Evolutionary conservation across 305 asterid species (phyloP).

Genomic region (Fraxinus sp.): DNA sequence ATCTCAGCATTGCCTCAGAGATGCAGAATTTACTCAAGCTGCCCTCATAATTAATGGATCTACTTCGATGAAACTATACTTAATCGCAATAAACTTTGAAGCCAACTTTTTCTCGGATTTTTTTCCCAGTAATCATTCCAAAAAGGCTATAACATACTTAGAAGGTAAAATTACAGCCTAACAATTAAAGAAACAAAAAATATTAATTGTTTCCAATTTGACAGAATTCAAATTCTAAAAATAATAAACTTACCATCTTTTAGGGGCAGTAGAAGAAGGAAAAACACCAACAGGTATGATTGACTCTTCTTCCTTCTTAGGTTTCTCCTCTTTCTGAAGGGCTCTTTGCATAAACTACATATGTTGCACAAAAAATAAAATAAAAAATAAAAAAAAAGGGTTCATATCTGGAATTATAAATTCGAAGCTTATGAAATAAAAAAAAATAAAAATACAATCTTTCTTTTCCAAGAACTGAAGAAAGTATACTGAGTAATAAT

Average conservation of each 20-base stretch:
- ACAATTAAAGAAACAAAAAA: background rate
- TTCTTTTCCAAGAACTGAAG: background rate
- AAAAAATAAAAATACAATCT: background rate
- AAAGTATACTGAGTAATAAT: background rate
- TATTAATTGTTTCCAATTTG: slow-evolving; percentile 8
- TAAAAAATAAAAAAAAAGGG: background rate
- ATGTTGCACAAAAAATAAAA: too few relatives aligned
- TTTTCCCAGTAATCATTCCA: background rate
- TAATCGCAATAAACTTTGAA: background rate
- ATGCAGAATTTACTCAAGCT: background rate
- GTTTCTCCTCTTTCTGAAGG: slow-evolving; percentile 54
- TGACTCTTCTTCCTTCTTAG: slow-evolving; percentile 50
- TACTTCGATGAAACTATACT: background rate
- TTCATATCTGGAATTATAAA: slow-evolving; percentile 8
- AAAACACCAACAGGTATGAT: slow-evolving; percentile 45
- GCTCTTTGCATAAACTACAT: slow-evolving; percentile 87
- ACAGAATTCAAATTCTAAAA: background rate
- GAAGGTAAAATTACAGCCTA: background rate
- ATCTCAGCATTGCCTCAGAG: background rate
- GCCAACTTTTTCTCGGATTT: background rate
- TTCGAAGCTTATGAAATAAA: slow-evolving; percentile 5
- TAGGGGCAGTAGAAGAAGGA: slow-evolving; percentile 39
- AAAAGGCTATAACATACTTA: background rate
- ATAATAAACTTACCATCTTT: slow-evolving; percentile 54
- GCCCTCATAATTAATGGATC: background rate